Evolutionary conservation across 1,284 basidiomycete genomes (phyloP), one percentile per base, ranked within the genome.

Genomic region (Microbotryomycetes sp.): DNA sequence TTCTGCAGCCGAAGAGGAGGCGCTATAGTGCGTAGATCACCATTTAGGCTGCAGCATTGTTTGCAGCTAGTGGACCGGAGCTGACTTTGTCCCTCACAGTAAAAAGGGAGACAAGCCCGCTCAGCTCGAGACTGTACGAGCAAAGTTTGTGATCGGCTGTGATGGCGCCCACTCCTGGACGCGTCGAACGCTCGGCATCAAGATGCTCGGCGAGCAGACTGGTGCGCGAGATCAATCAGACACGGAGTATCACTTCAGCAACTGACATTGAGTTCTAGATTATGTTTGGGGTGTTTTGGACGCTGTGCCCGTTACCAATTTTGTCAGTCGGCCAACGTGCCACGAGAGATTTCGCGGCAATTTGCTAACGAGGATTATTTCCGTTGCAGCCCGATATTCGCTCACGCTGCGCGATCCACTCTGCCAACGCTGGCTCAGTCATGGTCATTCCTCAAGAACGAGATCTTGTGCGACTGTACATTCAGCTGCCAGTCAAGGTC

Each of bases 131-230:
- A 74, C 79, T 15, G 79, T 84, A 5, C 74, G 78, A 61, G 81
- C 84, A 6, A 83, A 82, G 71, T 86, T 80, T 60, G 80, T 85
- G 3, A 77, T 86, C 46, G 85, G 85, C 1, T 77, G 81, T 27
- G 85, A 86, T 71, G 85, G 72, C 7, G 88, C 87, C 0, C 87
- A 89, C 75, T 88, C 86, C 3, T 90, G 87, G 87, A 85, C 88
- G 5, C 80, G 88, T 29, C 85, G 85, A 65, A 69, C 77, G 2
- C 76, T 88, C n/a, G 80, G 80, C 3, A 85, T 89, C 49, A 72
- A 79, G 3, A 85, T 89, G 70, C 82, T 87, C 63, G 88, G 88
- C 21, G 86, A 88, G 71, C 59, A 61, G 54, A 68, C 61, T 0
- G 49, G 59, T 56, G 27, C 16, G 49, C n/a, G n/a, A n/a, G n/a